Evolutionary conservation across 345 rosid species (phyloP), one percentile per base, ranked within the genome.

Genomic region (Durio zibethinus): DNA sequence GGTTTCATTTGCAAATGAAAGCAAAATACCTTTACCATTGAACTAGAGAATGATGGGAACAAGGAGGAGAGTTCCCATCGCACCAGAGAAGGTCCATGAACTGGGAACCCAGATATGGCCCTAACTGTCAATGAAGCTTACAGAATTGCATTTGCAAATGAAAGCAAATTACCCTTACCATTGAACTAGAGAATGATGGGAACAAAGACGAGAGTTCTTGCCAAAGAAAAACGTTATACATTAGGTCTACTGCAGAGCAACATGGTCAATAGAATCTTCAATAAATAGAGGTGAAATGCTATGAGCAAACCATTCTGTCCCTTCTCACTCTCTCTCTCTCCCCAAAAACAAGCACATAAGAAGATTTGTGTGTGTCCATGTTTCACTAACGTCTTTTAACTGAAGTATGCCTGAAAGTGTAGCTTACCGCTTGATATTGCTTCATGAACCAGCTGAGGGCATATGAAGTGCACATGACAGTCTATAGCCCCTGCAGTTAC

Each of bases 391-490:
- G 53, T 50, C 15, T 61, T 79, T 38, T 31, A 45, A 36, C 56
- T 75, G 50, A 65, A n/a, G 1, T 25, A 54, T 36, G 66, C 56
- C 77, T 38, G 52, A 77, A 14, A 53, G 38, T 18, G 68, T 76
- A 72, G 56, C 97, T 88, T 77, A 96, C 99, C 99, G 66, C 99
- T 96, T 83, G 99, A 91, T 77, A 93, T 92, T 68, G 99, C 99
- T 80, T 96, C 98, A 76, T 90, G 84, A 12, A 87, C 93, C 78
- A 90, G 82, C 76, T 96, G 99, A 72, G 99, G 99, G 85, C 99
- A 96, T 80, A 92, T 92, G 89, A 93, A 96, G 85, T 96, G 99
- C 57, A 96, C 99, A 56, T 96, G 99, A 81, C 97, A 90, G 82
- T 93, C 99, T 78, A 96, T 96, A 35, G 93, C 98, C 63, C 97